phyloP scores from a whole-genome alignment of 2,329 filamentous ascomycete genomes.

The Penicillium olsonii region DNA sequence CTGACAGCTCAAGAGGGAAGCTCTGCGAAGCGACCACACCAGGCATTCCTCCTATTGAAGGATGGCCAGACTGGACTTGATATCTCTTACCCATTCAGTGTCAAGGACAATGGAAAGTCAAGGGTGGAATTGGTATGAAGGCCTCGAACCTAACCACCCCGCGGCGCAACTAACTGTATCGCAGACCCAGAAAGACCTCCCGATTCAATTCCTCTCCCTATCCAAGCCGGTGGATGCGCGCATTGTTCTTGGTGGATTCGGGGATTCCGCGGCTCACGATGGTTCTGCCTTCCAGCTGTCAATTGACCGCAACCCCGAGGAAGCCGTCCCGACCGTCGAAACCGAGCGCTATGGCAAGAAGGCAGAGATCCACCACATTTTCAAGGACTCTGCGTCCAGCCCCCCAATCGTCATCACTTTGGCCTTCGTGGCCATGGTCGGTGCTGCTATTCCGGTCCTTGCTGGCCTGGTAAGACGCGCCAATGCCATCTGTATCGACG shows the following conservation, averaged over 20 bases:
- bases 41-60: constrained; percentile 83
- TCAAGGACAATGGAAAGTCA: constrained; percentile 87
- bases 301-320: constrained; percentile 64
- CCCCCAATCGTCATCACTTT: constrained; percentile 78
- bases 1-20: constrained; percentile 79
- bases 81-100: constrained; percentile 77
- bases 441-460: constrained; percentile 72
- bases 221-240: constrained; percentile 72
- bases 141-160: background rate
- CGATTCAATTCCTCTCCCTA: constrained; percentile 73
- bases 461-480: constrained; percentile 63
- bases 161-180: constrained; percentile 20
- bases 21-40: constrained; percentile 82
- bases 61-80: constrained; percentile 77
- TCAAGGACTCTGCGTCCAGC: constrained; percentile 75
- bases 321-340: constrained; percentile 62
- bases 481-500: background rate
- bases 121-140: constrained; percentile 75
- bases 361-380: constrained; percentile 86
- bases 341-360: constrained; percentile 82
- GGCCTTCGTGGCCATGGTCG: constrained; percentile 71
- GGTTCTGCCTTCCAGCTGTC: constrained; percentile 72
- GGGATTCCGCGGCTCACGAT: constrained; percentile 67
- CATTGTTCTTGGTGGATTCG: constrained; percentile 84
- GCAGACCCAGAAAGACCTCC: constrained; percentile 86